Base-by-base conservation (phyloP, 2,329 filamentous ascomycete species). In the Fusarium sp. region DNA sequence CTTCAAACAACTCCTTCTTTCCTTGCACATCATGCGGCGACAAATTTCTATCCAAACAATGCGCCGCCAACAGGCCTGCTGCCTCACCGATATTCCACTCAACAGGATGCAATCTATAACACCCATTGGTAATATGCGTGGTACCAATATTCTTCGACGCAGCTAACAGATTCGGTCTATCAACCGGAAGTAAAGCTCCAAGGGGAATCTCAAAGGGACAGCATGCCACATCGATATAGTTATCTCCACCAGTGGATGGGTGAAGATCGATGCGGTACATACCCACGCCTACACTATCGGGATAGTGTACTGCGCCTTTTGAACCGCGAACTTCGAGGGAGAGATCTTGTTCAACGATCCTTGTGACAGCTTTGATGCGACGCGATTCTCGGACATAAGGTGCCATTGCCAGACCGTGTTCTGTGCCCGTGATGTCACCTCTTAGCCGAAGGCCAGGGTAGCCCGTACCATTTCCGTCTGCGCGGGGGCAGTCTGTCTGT, bases 221-320 rank as follows among this genome's bases (percentile, higher is more conserved):
- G 44, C 74, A 76, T 3, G 74, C 74, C 2, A 75, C 69, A 8
- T 76, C 74, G 40, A 76, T 75, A 56, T 76, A 76, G 37, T 75
- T 76, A 18, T 76, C 72, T 6, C 72, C 72, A 4, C 74, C 74
- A 0, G 74, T 76, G 0, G 74, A 76, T 0, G 74, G 74, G 23
- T 76, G 74, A 2, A 76, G 54, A 5, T 76, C 74, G 16, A 76
- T 76, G 3, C 74, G 71, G 50, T 76, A 76, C 74, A 76, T 76
- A 12, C 74, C 74, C 2, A 76, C 70, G 0, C 74, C 74, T 0
- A 76, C 72, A 50, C 71, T 74, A 18, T 76, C 74, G 4, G 65
- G 68, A 23, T 76, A 75, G 26, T 63, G 64, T 1, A 69, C 65
- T 18, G 74, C 72, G 0, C 72, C 68, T 41, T 71, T 74, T 1